Evolutionary conservation across 202 grass and related monocot species (phyloP), one percentile per base, ranked within the genome.

Genomic region (Hordeum pubiflorum): DNA sequence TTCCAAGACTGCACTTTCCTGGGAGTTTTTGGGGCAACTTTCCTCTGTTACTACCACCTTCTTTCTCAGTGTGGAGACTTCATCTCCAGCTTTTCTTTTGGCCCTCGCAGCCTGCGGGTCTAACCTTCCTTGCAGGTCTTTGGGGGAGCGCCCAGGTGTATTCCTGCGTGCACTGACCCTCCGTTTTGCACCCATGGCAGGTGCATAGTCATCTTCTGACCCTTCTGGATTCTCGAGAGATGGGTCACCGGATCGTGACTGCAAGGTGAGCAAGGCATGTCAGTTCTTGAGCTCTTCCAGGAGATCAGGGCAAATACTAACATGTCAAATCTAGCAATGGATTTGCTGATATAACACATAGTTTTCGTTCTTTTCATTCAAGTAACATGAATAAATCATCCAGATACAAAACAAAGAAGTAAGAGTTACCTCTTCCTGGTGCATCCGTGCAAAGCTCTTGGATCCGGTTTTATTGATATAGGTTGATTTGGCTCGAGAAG

Each of bases 361-460:
- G n/a, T 2, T 69, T 69, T 20, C 72, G 77, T 34, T 64, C 84
- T 87, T 84, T 70, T 65, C 44, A 81, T 81, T 58, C 44, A 11
- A 57, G 31, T 20, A 54, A 85, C 18, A 89, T 9, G 26, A 72
- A 72, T 52, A 72, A 72, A 72, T 52, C 69, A 52, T 32, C 43
- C 69, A 72, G 24, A 72, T 17, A 38, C 46, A 72, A 76, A 83
- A 26, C 34, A 63, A 79, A n/a, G 20, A 61, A 61, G 54, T 23
- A 76, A 83, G 75, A 44, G 39, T 57, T 76, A 90, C 88, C 84
- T 90, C 84, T 63, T 90, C 88, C 78, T 87, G 84, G 33, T n/a
- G 63, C 63, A 84, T 73, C 63, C 80, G 48, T 12, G 88, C 84
- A 29, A 77, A 90, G 81, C 88, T 90, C 55, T 90, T 90, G 41